Base-by-base conservation (phyloP, 768 basidiomycete genomes). In the Cantharellus cinnabarinus region DNA sequence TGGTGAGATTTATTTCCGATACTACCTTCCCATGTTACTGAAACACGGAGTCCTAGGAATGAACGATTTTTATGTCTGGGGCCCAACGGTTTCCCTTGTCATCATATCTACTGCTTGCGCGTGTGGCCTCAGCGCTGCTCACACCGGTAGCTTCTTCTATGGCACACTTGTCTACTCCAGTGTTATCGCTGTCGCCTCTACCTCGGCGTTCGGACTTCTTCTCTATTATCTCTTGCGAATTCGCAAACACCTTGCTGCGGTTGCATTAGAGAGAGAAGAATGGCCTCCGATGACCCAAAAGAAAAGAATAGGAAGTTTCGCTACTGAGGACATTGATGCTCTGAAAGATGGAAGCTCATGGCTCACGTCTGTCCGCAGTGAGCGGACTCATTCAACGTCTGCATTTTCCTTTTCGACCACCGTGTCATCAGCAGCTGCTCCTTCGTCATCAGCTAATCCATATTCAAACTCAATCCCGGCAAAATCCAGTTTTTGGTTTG, bases 281-380 rank as follows among this genome's bases (percentile, higher is more conserved):
- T 84, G 83, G 82, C 81, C 82, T 7, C 79, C 81, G 2, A 71
- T 74, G 20, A 70, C 72, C 62, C 68, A 75, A 61, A 66, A 74
- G 39, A 77, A 77, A 60, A 75, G 78, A 64, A 76, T 37, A 7
- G 52, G 10, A 37, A 54, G 52, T 0, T 83, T 85, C 64, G 75
- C 75, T 15, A 81, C 81, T 0, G 82, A 84, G 64, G 84, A 87
- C 57, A 73, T 86, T 55, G 81, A 85, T 61, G 82, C 73, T 20
- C 73, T 86, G 57, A 79, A 79, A 29, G 84, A 86, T 63, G 83
- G 83, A 56, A 79, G 78, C 55, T 85, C 84, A n/a, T 86, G 85
- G 83, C 78, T 87, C 61, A 83, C 85, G 0, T 85, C 84, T 54
- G 75, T 77, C 50, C 72, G 60, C 10, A 54, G 52, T 37, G 35